Evolutionary conservation across 148 eudicot genomes (phyloP).

Genomic region (Rhododendron ferrugineum): DNA sequence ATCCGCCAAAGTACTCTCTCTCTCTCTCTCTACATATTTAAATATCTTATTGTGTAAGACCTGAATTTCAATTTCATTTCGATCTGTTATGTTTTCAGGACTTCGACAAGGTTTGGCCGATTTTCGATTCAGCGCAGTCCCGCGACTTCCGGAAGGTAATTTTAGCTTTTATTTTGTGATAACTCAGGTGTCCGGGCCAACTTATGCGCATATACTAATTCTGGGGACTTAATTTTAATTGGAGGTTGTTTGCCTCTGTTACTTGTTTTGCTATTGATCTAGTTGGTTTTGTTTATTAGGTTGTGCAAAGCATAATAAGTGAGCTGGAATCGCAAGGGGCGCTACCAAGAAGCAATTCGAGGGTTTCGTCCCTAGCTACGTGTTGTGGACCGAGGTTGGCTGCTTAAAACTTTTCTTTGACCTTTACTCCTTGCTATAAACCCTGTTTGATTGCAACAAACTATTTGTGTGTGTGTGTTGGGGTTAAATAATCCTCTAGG

Average conservation of each 20-base stretch:
- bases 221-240: neutral
- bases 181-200: neutral
- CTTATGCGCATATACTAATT: neutral
- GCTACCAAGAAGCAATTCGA: conserved; percentile 90
- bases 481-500: neutral
- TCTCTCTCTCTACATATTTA: neutral
- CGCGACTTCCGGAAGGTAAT: conserved; percentile 90
- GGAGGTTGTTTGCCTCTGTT: neutral
- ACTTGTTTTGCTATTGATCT: neutral
- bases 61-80: neutral
- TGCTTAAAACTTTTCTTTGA: conserved; percentile 11
- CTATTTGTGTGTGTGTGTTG: neutral
- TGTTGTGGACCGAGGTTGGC: conserved; percentile 97
- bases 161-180: neutral
- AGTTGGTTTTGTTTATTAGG: conserved; percentile 34
- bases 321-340: conserved; percentile 99
- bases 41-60: neutral
- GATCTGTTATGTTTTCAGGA: conserved; percentile 42
- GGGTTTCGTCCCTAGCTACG: conserved; percentile 97
- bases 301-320: conserved; percentile 92
- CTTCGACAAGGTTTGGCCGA: conserved; percentile 97
- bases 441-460: neutral
- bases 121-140: conserved; percentile 96
- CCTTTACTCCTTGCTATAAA: neutral
- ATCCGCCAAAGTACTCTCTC: conserved; percentile 58